Base-by-base conservation (phyloP, 2,329 filamentous ascomycete species). In the Colletotrichum karsti region DNA sequence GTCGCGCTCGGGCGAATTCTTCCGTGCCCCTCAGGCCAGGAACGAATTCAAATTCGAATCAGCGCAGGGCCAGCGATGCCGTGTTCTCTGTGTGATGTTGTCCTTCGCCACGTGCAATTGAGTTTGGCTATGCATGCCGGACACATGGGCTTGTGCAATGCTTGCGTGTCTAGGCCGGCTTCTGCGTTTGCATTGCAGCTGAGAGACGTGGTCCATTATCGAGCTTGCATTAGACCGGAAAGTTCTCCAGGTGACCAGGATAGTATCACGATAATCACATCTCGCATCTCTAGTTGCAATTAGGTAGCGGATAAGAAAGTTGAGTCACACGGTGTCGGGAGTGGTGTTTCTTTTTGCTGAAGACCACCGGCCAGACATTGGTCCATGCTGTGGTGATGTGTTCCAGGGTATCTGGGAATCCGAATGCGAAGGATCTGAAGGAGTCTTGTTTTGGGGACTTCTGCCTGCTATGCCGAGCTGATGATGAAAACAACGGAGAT, bases 1-100 rank as follows among this genome's bases (percentile, higher is more conserved):
- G 8, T 26, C 24, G 10, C 44, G 57, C 57, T 41, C 24, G 35
- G 35, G 33, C 57, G 44, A 0, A 30, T 7, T 13, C 44, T 7
- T 51, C 44, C 33, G 44, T 60, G 57, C 46, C 22, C 30, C 28
- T 53, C 54, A 57, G 42, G 57, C 33, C 44, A 30, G 51, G 51
- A 55, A 55, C 22, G 13, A 55, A 53, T 18, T 2, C 18, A 15
- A 18, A 53, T 30, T 41, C 26, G 57, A 10, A 48, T 13, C 15
- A 37, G 26, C 28, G n/a, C n/a, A 13, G 41, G 41, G 15, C 33
- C 28, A 22, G 55, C 46, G 9, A 51, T 1, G 46, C 46, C 30
- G n/a, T 13, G 26, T 28, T 51, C 15, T 12, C 24, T 33, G 9
- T 12, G 46, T 51, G 15, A 24, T 33, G 26, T 30, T 51, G 15